Evolutionary conservation across 2,329 filamentous ascomycete species (phyloP).

Genomic region (Lasiodiplodia sp.): DNA sequence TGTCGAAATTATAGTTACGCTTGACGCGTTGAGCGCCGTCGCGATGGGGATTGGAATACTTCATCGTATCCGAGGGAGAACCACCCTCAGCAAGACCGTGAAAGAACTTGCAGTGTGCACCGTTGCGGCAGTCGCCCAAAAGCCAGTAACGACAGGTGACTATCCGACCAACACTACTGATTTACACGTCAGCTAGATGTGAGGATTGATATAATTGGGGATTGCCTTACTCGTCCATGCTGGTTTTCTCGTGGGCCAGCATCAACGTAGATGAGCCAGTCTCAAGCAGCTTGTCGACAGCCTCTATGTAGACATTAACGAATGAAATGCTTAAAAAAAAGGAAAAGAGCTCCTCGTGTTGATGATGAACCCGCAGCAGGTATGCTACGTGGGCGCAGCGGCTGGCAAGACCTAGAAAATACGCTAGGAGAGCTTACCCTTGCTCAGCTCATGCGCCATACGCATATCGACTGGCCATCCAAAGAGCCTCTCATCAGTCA

Average conservation of each 20-base stretch:
- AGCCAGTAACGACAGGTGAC: conserved; percentile 27
- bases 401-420: not conserved
- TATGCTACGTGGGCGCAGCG: not conserved
- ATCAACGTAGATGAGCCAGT: not conserved
- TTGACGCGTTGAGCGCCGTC: not conserved
- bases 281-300: conserved; percentile 1
- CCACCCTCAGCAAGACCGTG: not conserved
- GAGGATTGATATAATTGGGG: not conserved
- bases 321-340: not conserved
- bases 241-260: not conserved
- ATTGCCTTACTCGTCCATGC: not conserved
- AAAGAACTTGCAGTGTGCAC: conserved; percentile 8
- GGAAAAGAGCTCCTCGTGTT: not conserved
- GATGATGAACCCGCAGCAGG: not conserved
- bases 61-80: not conserved
- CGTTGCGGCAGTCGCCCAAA: conserved; percentile 22
- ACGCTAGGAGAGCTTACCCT: conserved; percentile 19
- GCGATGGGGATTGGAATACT: not conserved
- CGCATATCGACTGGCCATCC: conserved; percentile 24
- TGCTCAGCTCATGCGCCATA: conserved; percentile 13
- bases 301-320: conserved; percentile 3
- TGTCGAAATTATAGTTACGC: conserved; percentile 2
- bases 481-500: conserved; percentile 25
- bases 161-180: not conserved
- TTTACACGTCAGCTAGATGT: not conserved